Conservation (phyloP, 2,329 filamentous ascomycete genomes). For the Cladobotryum protrusum region DNA sequence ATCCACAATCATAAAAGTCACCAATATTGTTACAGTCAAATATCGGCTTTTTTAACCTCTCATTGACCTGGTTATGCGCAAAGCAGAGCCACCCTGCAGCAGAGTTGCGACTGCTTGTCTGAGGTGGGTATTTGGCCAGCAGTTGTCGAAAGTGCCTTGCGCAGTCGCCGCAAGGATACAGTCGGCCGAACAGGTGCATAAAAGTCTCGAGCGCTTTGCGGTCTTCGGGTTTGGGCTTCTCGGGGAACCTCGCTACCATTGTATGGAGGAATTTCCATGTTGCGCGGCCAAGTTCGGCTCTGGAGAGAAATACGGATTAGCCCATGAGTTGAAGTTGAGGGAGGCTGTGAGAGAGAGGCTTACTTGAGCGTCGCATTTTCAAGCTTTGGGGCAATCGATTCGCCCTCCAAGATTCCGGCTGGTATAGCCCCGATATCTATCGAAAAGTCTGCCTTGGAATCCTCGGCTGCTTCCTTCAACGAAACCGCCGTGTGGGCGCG, state of each 20-base stretch:
- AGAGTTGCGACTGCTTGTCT: slow-evolving; percentile 56
- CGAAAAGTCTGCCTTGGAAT: slow-evolving; percentile 23
- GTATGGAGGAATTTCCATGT: slow-evolving; percentile 67
- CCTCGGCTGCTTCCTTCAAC: slow-evolving; percentile 18
- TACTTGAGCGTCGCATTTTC: slow-evolving; percentile 79
- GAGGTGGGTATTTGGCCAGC: slow-evolving; percentile 56
- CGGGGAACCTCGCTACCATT: slow-evolving; percentile 64
- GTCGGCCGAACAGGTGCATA: slow-evolving; percentile 59
- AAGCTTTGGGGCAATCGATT: slow-evolving; percentile 71
- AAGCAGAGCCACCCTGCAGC: slow-evolving; percentile 64
- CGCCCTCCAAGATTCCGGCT: slow-evolving; percentile 52
- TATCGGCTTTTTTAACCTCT: slow-evolving; percentile 51
- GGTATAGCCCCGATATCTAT: slow-evolving; percentile 39
- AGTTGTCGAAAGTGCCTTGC: slow-evolving; percentile 60
- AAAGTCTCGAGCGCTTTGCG: slow-evolving; percentile 57
- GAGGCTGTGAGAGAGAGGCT: slow-evolving; percentile 13
- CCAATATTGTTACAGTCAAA: slow-evolving; percentile 64
- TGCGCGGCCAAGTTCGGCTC: slow-evolving; percentile 59
- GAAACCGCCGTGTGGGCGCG: slow-evolving; percentile 12
- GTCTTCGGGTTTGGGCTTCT: slow-evolving; percentile 57
- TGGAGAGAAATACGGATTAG: slow-evolving; percentile 19
- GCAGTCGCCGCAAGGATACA: slow-evolving; percentile 67
- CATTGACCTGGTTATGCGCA: slow-evolving; percentile 62
- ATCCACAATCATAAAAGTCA: slow-evolving; percentile 67
- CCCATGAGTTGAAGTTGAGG: too few relatives aligned